Evolutionary conservation across 1,139 yeast species (phyloP).

Genomic region (Meyerozyma elateridarum): DNA sequence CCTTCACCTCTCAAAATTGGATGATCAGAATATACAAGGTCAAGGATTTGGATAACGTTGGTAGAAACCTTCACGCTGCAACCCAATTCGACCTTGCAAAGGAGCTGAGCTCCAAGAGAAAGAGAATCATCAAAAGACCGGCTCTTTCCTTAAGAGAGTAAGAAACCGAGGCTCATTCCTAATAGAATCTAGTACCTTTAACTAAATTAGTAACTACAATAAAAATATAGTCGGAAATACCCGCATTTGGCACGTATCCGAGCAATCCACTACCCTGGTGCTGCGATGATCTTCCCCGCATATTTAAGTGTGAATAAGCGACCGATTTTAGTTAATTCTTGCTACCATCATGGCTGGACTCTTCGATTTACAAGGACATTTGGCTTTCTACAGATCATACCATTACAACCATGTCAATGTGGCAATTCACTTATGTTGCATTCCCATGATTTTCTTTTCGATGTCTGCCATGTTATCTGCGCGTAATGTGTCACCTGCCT

Average conservation of each 20-base stretch:
- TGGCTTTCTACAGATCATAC: conserved; percentile 79
- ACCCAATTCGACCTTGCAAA: conserved; percentile 38
- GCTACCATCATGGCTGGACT: conserved; percentile 11
- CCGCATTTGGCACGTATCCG: no score
- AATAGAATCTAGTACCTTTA: no score
- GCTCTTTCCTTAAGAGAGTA: conserved; percentile 43
- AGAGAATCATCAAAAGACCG: conserved; percentile 49
- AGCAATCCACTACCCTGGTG: no score
- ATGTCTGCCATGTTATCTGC: conserved; percentile 39
- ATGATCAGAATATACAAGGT: conserved; percentile 91
- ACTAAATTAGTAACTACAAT: no score
- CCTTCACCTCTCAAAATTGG: conserved; percentile 94
- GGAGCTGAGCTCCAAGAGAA: conserved; percentile 32
- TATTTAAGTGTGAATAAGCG: no score
- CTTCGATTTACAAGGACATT: conserved; percentile 58
- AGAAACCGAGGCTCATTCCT: background rate
- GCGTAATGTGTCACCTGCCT: conserved; percentile 12
- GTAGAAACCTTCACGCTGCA: conserved; percentile 62
- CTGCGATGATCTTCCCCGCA: no score
- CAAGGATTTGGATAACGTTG: conserved; percentile 82
- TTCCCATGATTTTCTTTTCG: conserved; percentile 69
- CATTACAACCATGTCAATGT: conserved; percentile 72
- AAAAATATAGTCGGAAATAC: no score
- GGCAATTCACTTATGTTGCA: conserved; percentile 69
- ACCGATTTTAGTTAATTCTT: no score